Base-by-base conservation (phyloP, 352 stramenopile species). In the Phytophthora pinifolia region DNA sequence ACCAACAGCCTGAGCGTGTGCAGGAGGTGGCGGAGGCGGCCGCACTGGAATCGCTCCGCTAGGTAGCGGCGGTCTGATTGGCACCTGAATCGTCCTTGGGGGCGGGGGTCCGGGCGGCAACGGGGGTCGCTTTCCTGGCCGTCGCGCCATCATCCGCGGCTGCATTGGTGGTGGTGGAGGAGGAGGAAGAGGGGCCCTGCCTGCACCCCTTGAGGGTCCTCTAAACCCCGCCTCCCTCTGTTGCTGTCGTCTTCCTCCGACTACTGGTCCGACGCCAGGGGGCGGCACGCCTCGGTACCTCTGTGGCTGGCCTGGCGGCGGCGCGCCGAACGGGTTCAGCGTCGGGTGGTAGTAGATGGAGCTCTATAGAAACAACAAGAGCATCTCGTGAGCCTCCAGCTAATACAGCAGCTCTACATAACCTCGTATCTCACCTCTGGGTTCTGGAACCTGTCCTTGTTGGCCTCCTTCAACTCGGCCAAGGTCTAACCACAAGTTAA, bases 281-380 rank as follows among this genome's bases (percentile, higher is more conserved):
- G 67, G 45, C 9, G 72, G 62, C 29, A 67, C 65, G 2, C 75
- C 61, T 12, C 67, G 73, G 54, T 86, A 92, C 65, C 66, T 74
- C 29, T 92, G 79, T 6, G 81, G 79, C 25, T 65, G 68, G 12
- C 81, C 81, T 17, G 81, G 81, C 1, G 81, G 81, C 6, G 81
- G 81, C 1, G 80, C 79, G 15, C 81, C 81, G 22, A 89, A 92
- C 1, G 81, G 81, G 30, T 92, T 92, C 8, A 92, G 46, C 15
- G 79, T 87, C n/a, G 79, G 79, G 36, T 92, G 79, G 43, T 89
- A 92, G 52, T 92, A 89, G 36, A 92, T 79, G 1, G 81, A 92
- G 37, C 88, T 92, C 77, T 88, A 30, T 17, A 55, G 10, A 8
- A 37, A 25, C 27, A 37, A 33, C 13, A 36, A 52, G 25, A 41